Evolutionary conservation across 1,139 yeast species (phyloP), one percentile per base, ranked within the genome.

Genomic region (Tardiomyces depauwii): DNA sequence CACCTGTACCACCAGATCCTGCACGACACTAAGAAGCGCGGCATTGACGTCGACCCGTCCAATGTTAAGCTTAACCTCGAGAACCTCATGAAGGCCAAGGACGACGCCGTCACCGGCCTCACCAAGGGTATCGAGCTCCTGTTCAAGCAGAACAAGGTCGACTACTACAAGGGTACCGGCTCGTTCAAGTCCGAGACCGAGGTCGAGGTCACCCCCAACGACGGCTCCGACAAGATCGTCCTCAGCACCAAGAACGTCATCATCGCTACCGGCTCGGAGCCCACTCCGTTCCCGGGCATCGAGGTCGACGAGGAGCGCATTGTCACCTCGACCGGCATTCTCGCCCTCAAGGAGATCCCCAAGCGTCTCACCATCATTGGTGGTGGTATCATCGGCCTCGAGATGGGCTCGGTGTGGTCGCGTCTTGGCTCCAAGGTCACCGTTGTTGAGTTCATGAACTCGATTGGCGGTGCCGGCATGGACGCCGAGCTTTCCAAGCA

Each of bases 341-440:
- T 93, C 49, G 70, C 82, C 41, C 76, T 93, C 59, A 77, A 78
- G 67, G 96, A 89, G 77, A 88, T 53, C 96, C 99, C 67, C 44
- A 87, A 93, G 76, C 81, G 78, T 66, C 63, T 93, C 63, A 82
- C 94, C 57, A 80, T 93, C 69, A 91, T 93, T 61, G 99, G 99
- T 67, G 99, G 96, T 71, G 98, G 99, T 76, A 91, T 93, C 71
- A 93, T 93, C 65, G 99, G 99, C 63, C 78, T 93, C 59, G 99
- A 93, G 74, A 91, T 93, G 96, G 98, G 96, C 53, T 88, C 97
- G 36, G 98, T 93, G 44, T 93, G 94, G 83, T 73, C 93, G 49
- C 81, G 98, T 71, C 74, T 93, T 60, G 99, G 99, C 44, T 73
- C 96, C 45, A 89, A 91, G 72, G 98, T 93, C 53, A 89, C 97